Conservation (phyloP, 2,329 filamentous ascomycete species). For the Fusarium miscanthi region DNA sequence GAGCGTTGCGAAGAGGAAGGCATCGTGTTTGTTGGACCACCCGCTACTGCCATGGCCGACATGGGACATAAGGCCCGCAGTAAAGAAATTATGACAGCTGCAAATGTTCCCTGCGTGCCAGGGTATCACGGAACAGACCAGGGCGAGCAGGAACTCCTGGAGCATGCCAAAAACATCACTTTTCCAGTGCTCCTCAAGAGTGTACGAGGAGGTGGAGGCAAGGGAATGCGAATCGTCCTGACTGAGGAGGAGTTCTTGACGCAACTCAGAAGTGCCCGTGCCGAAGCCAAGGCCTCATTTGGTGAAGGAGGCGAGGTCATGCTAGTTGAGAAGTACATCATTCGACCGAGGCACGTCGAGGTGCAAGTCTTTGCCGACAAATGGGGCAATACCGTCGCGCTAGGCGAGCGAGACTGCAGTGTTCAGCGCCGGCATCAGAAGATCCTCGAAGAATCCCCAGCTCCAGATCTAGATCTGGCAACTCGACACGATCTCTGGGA, state of each 20-base stretch:
- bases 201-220: conserved; percentile 83
- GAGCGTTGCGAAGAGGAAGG: conserved; percentile 89
- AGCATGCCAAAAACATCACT: conserved; percentile 76
- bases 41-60: conserved; percentile 81
- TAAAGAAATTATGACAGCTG: conserved; percentile 95
- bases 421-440: conserved; percentile 91
- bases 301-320: conserved; percentile 83
- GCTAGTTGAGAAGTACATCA: conserved; percentile 86
- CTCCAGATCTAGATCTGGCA: conserved; percentile 71
- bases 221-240: conserved; percentile 83
- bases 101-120: conserved; percentile 95
- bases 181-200: conserved; percentile 84
- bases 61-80: conserved; percentile 95
- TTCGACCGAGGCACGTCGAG: conserved; percentile 84
- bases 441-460: conserved; percentile 89
- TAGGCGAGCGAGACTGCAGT: conserved; percentile 90
- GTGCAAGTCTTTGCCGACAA: conserved; percentile 91
- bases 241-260: conserved; percentile 74
- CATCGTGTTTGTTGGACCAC: conserved; percentile 93
- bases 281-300: conserved; percentile 81
- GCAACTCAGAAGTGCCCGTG: conserved; percentile 78
- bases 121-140: conserved; percentile 94
- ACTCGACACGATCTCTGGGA: conserved; percentile 73
- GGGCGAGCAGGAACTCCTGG: conserved; percentile 68
- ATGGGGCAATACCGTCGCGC: conserved; percentile 80